Evolutionary conservation across 352 stramenopile genomes (phyloP), one percentile per base, ranked within the genome.

Genomic region (Pythium vanterpoolii): DNA sequence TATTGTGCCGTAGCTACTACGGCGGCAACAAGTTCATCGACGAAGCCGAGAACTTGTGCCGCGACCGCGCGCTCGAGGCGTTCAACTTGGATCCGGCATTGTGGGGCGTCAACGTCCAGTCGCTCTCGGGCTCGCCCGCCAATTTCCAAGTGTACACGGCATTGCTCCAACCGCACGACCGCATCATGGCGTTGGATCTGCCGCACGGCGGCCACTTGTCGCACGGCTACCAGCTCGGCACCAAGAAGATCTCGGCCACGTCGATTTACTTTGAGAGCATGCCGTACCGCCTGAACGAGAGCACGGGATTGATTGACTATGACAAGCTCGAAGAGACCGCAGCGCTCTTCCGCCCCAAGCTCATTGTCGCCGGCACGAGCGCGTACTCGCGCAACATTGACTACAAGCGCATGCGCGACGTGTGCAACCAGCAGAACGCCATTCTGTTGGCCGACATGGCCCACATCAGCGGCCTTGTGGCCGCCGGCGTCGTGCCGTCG

Each of bases 21-120:
- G 98, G 98, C 51, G 98, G 98, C 34, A 99, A 99, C 80, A 96
- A 99, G 79, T 95, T 99, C 72, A 99, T 99, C 69, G 98, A 99
- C 79, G 79, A 98, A 72, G 95, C 98, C 24, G 98, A 99, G 76
- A 76, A 93, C 30, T 72, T 99, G 31, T 99, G 98, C 81, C 97
- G 98, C 60, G 76, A 96, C 47, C 87, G 98, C 19, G 98, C 98
- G 21, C 77, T 99, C 26, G 92, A 98, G 61, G 93, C 93, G 7
- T 99, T 99, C 68, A 83, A 98, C 64, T 78, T 99, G 40, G 90
- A 99, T 77, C 90, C 93, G 5, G 89, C 96, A 50, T 75, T 97
- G 57, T 98, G 95, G 95, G 95, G 95, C 60, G 95, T 98, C 33
- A 98, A 98, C 73, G 96, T 98, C 38, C 97, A 99, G 82, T 94